Conservation (phyloP, 2,329 filamentous ascomycete species). For the Diaporthe sp. region DNA sequence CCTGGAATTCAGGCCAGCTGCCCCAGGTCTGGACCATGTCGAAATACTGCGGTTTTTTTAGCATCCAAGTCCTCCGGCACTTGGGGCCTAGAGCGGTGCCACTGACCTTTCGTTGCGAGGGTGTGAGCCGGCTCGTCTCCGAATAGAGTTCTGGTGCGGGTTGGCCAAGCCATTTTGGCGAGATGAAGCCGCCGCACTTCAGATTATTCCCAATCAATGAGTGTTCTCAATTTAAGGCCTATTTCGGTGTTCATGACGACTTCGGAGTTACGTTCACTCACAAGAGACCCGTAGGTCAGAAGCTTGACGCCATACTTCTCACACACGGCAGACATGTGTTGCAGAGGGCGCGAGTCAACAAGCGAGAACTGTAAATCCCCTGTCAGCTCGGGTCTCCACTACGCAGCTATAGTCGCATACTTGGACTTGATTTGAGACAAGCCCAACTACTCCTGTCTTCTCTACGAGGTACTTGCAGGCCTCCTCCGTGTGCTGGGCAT, state of each 20-base stretch:
- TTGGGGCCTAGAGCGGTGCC: too few relatives aligned
- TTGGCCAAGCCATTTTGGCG: slow-evolving; percentile 50
- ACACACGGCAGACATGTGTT: slow-evolving; percentile 48
- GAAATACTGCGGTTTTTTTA: slow-evolving; percentile 44
- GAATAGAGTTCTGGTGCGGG: slow-evolving; percentile 52
- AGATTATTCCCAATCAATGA: neutral
- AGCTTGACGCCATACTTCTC: slow-evolving; percentile 50
- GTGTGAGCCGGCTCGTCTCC: slow-evolving; percentile 49
- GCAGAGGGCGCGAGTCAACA: slow-evolving; percentile 50
- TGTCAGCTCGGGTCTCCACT: neutral
- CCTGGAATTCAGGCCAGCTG: slow-evolving; percentile 50
- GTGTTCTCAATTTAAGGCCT: too few relatives aligned
- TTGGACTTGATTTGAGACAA: slow-evolving; percentile 54
- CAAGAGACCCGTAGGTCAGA: slow-evolving; percentile 53
- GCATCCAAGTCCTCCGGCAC: neutral
- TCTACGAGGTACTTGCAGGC: slow-evolving; percentile 51
- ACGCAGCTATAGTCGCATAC: slow-evolving; percentile 42
- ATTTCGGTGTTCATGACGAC: too few relatives aligned
- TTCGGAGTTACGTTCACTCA: slow-evolving; percentile 42
- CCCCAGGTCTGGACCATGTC: slow-evolving; percentile 51
- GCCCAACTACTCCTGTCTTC: slow-evolving; percentile 47
- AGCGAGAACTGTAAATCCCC: slow-evolving; percentile 50
- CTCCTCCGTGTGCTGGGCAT: slow-evolving; percentile 49
- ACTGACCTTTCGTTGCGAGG: slow-evolving; percentile 52
- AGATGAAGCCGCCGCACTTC: slow-evolving; percentile 54